Percentiles rank a stretch among this genome's conserved stretches.
Evolutionary conservation across 495 filamentous ascomycete species (phyloP).

Genomic region (Xylaria grammica): DNA sequence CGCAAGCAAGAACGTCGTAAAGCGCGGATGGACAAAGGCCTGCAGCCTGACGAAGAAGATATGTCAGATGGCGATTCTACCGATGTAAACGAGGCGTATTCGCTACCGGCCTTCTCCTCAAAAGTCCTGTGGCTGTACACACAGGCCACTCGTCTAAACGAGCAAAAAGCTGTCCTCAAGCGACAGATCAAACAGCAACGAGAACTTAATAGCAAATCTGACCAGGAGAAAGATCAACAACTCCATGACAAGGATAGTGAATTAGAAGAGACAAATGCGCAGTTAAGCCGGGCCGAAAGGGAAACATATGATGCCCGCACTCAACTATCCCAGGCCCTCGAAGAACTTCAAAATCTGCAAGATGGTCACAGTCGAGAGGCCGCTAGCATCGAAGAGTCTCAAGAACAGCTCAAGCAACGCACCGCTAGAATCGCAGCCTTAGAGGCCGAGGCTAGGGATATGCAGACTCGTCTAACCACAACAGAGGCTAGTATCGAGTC

Average conservation of each 20-base stretch:
- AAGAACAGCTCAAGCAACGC: conserved; percentile 57
- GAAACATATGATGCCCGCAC: conserved; percentile 51
- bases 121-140: conserved; percentile 79
- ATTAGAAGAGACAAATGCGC: conserved; percentile 54
- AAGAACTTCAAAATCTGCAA: conserved; percentile 56
- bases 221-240: conserved; percentile 64
- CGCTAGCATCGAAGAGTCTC: conserved; percentile 41
- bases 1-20: conserved; percentile 57
- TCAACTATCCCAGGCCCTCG: conserved; percentile 56
- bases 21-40: conserved; percentile 47
- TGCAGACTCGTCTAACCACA: conserved; percentile 41
- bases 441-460: conserved; percentile 47
- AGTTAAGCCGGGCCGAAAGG: conserved; percentile 55
- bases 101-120: conserved; percentile 68
- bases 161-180: conserved; percentile 83
- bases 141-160: conserved; percentile 67
- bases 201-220: conserved; percentile 75
- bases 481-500: conserved; percentile 40
- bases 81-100: conserved; percentile 63
- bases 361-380: conserved; percentile 42
- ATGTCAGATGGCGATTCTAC: conserved; percentile 55
- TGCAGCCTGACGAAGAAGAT: conserved; percentile 52
- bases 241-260: conserved; percentile 56
- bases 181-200: conserved; percentile 92
- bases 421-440: conserved; percentile 54